phyloP scores from a whole-genome alignment of 176 grass and related monocot genomes.

The Zea luxurians region DNA sequence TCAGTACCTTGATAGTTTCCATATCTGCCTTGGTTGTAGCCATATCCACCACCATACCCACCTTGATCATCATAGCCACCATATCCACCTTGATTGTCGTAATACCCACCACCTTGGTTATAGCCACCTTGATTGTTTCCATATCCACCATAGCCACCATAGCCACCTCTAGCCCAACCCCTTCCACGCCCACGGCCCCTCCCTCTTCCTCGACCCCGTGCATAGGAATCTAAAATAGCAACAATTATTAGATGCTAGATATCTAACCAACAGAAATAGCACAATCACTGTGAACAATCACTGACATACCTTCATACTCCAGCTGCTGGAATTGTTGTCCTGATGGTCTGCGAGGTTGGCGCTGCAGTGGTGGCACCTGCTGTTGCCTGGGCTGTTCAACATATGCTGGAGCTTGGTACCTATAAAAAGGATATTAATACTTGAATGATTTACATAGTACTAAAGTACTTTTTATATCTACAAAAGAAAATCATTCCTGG shows the following conservation, averaged over 20 bases:
- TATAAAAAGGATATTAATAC: constrained; percentile 39
- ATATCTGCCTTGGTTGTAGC: constrained; percentile 62
- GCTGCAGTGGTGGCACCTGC: constrained; percentile 43
- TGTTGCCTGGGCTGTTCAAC: constrained; percentile 62
- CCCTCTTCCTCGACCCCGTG: constrained; percentile 55
- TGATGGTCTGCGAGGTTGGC: constrained; percentile 50
- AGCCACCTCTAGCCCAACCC: constrained; percentile 73
- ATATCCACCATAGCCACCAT: constrained; percentile 61
- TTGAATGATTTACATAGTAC: neutral
- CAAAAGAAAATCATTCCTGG: neutral
- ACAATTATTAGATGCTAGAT: constrained; percentile 6
- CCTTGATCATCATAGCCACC: constrained; percentile 71
- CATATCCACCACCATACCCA: constrained; percentile 58
- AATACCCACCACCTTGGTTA: constrained; percentile 48
- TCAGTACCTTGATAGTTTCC: constrained; percentile 61
- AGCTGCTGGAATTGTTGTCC: constrained; percentile 24
- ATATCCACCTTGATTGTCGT: constrained; percentile 58
- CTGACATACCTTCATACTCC: constrained; percentile 60
- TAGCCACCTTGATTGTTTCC: constrained; percentile 53
- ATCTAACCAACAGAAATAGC: neutral
- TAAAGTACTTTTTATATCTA: neutral
- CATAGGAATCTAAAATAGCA: constrained; percentile 53
- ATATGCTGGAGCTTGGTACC: constrained; percentile 71
- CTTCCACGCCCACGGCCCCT: constrained; percentile 61
- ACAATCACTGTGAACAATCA: constrained; percentile 2